phyloP scores from a whole-genome alignment of 2,329 filamentous ascomycete species.

The Cylindrodendrum hubeiense region DNA sequence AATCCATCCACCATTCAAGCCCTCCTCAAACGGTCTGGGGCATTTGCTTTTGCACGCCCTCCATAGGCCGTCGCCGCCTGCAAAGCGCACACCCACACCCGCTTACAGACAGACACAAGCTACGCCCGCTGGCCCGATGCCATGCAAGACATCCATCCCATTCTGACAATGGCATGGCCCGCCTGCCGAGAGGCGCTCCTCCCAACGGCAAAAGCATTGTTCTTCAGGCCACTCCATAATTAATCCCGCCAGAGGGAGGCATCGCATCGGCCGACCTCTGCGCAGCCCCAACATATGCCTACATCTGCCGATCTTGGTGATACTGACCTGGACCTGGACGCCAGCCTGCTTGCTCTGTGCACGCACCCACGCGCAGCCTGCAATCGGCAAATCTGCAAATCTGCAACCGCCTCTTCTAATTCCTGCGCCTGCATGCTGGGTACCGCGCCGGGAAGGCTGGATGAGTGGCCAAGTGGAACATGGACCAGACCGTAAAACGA shows the following conservation, averaged over 20 bases:
- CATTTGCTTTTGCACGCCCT: neutral
- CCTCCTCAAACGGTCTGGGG: neutral
- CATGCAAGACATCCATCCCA: constrained; percentile 31
- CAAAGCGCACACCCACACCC: constrained; percentile 1
- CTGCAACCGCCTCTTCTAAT: constrained; percentile 1
- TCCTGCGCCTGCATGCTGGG: neutral
- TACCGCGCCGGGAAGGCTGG: neutral
- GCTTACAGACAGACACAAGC: neutral
- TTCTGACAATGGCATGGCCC: constrained; percentile 5
- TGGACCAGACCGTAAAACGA: neutral
- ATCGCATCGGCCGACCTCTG: neutral
- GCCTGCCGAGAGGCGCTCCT: no score
- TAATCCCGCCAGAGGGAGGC: neutral
- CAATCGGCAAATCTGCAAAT: neutral
- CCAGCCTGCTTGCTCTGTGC: no score
- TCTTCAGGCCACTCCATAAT: neutral
- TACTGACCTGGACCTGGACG: neutral
- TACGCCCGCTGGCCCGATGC: constrained; percentile 32
- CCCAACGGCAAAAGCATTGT: no score
- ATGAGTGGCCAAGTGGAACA: neutral
- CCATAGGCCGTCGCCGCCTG: neutral
- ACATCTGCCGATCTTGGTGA: neutral
- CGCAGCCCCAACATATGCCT: neutral
- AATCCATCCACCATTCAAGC: constrained; percentile 10
- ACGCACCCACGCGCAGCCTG: neutral